Evolutionary conservation across 129 eudicot genomes (phyloP), one percentile per base, ranked within the genome.

Genomic region (Artemisia tridentata): DNA sequence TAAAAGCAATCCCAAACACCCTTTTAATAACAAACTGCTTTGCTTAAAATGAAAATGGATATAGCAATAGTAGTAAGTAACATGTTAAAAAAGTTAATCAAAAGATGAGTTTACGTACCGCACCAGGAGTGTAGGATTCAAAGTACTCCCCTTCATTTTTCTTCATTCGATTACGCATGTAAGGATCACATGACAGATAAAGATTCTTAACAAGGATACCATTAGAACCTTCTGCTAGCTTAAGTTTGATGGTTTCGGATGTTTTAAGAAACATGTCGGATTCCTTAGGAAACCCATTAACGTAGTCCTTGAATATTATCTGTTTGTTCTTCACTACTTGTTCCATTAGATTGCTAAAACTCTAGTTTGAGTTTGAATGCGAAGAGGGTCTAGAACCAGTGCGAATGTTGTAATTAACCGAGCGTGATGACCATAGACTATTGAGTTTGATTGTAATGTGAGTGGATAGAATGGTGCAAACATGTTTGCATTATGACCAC

Each of bases 231-330:
- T 81, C 17, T 21, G 81, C 81, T 47, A 77, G 79, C n/a, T 76
- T 76, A 9, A 81, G 52, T 18, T 0, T 2, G 19, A 72, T 60
- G 34, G 76, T 21, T 66, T 63, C 29, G 2, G 72, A 55, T 12
- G 72, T 1, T 0, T 6, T 34, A 17, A 76, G 45, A 6, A 60
- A 16, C 79, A 81, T 72, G 67, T 81, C 85, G 1, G 85, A 76
- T 52, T 81, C 85, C 50, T 81, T 72, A 9, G 85, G 85, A 67
- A 76, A 72, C 49, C 85, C 85, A 61, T 53, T 72, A 43, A 72
- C 72, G 68, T 81, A 81, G 65, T 72, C 64, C 63, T 72, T 77
- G 6, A 81, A 48, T 46, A 72, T 25, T 7, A 81, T 20, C 60
- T 72, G 85, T 43, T 66, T 62, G 41, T 79, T 79, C 21, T 20